Conservation (phyloP, 805 yeast species). For the Grigorovia jiainica region DNA sequence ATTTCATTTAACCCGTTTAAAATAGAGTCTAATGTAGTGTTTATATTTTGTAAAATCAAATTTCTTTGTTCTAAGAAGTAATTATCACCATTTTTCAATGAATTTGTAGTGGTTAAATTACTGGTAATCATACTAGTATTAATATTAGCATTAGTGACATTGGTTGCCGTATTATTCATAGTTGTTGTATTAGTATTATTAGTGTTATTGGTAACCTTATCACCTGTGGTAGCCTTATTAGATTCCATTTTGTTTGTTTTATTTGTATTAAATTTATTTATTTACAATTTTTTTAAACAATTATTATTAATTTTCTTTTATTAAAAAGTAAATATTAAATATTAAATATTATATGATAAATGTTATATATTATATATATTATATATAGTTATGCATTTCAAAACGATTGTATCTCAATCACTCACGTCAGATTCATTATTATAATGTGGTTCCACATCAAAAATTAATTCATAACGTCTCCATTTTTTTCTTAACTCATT, state of each 20-base stretch:
- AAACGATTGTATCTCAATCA: constrained; percentile 12
- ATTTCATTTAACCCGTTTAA: constrained; percentile 53
- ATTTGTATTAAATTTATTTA: background rate
- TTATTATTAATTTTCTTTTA: background rate
- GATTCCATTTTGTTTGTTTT: too few species aligned
- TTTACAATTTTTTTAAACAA: background rate
- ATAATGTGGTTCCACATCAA: constrained; percentile 28
- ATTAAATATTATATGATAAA: background rate
- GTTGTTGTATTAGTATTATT: too few species aligned
- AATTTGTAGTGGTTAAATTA: background rate
- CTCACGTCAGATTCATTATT: constrained; percentile 25
- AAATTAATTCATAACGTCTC: constrained; percentile 29
- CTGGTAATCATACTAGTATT: background rate
- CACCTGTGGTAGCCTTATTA: too few species aligned
- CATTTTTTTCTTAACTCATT: constrained; percentile 27
- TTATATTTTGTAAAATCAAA: constrained; percentile 23
- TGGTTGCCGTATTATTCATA: too few species aligned
- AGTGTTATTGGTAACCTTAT: too few species aligned
- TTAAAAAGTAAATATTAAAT: background rate
- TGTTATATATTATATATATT: background rate
- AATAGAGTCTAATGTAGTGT: constrained; percentile 49
- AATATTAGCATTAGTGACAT: background rate
- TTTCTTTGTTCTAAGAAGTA: constrained; percentile 25
- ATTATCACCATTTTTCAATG: constrained; percentile 9
- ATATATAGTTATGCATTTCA: background rate